Base-by-base conservation (phyloP, 495 filamentous ascomycete species). In the Penicillium atrosanguineum region DNA sequence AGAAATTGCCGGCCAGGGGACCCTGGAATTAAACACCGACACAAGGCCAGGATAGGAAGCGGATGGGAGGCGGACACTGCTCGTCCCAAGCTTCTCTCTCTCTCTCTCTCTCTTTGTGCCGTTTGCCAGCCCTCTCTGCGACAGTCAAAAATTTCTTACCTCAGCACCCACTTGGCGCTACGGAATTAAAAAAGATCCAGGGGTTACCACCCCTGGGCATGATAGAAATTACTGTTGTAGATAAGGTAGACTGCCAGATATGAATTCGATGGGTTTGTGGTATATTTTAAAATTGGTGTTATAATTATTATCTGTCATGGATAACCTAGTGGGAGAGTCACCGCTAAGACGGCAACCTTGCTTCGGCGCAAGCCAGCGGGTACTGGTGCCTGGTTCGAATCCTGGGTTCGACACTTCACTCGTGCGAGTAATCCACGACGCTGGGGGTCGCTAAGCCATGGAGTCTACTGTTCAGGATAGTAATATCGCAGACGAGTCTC, bases 381-480 rank as follows among this genome's bases (percentile, higher is more conserved):
- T 53, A 68, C 60, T 61, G 76, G 80, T 80, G 79, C 78, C 81
- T 75, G 74, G 80, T 82, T 81, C 81, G 81, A 83, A 80, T 72
- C 74, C 71, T 64, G 72, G 76, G 79, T 79, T 80, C 70, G 76
- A 68, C 73, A 63, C 66, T 71, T 67, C 69, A 83, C 81, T 83
- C 80, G 72, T 71, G 72, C 57, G 75, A 80, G 81, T 81, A 84
- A 80, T 80, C 75, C 70, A 70, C 71, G 80, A 83, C 70, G 78
- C 73, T 81, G 73, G 63, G 62, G 56, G 70, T 69, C 73, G 69
- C 65, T 84, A 81, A 84, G 79, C 75, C 80, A 81, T 83, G 81
- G 72, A 75, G 67, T 72, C 78, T 76, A 83, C 70, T 60, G 76
- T 81, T 78, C 79, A 84, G 81, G 78, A 79, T 81, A 83, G 80